Evolutionary conservation across 2,329 filamentous ascomycete species (phyloP).

Genomic region (Talaromyces sp.): DNA sequence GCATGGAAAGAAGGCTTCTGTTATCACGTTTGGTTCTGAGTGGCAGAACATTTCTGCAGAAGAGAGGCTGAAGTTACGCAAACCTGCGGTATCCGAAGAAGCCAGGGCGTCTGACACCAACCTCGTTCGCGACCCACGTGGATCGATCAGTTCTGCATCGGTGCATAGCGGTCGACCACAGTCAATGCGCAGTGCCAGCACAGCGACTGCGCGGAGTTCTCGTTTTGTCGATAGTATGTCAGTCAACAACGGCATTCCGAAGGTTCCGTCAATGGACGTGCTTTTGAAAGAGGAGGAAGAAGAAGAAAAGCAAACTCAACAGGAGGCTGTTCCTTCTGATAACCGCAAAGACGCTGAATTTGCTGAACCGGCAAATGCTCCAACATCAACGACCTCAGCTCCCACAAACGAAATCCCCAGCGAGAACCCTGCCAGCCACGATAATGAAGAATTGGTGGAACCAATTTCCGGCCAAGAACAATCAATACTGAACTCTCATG

Average conservation of each 20-base stretch:
- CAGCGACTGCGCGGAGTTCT: slow-evolving; percentile 60
- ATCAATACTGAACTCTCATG: slow-evolving; percentile 22
- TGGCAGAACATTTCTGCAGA: slow-evolving; percentile 74
- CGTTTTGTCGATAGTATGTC: slow-evolving; percentile 25
- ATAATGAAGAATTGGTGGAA: slow-evolving; percentile 15
- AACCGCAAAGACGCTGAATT: not conserved
- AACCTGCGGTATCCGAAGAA: slow-evolving; percentile 40
- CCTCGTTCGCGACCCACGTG: slow-evolving; percentile 26
- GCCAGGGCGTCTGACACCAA: slow-evolving; percentile 33
- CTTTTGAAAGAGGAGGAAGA: not conserved
- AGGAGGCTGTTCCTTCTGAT: not conserved
- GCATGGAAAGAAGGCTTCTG: slow-evolving; percentile 95
- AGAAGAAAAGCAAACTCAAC: not conserved
- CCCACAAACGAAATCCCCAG: slow-evolving; percentile 3
- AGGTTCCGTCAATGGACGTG: slow-evolving; percentile 17
- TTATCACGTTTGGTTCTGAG: slow-evolving; percentile 94
- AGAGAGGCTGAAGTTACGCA: slow-evolving; percentile 65
- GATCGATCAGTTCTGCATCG: slow-evolving; percentile 28
- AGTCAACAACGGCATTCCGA: slow-evolving; percentile 25
- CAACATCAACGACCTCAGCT: not conserved
- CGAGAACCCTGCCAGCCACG: not conserved
- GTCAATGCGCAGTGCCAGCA: slow-evolving; percentile 63
- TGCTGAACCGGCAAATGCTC: not conserved
- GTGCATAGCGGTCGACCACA: slow-evolving; percentile 52
- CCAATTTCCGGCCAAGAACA: slow-evolving; percentile 20